Conservation (phyloP, 495 filamentous ascomycete species). For the Penicillium crystallinum region DNA sequence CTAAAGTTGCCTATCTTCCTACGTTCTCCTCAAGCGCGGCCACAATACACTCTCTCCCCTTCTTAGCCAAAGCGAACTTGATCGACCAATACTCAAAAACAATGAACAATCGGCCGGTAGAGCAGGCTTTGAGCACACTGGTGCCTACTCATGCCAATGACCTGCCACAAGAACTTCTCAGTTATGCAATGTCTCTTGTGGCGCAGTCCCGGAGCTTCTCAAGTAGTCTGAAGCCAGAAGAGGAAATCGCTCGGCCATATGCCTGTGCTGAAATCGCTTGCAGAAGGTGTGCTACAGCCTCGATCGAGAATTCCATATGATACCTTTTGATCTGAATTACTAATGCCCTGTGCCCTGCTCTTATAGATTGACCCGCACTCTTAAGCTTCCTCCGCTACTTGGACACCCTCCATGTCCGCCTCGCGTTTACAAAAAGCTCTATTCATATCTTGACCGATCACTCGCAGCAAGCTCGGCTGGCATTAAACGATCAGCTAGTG, state of each 20-base stretch:
- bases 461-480: constrained; percentile 44
- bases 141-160: constrained; percentile 70
- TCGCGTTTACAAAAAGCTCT: constrained; percentile 77
- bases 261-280: constrained; percentile 92
- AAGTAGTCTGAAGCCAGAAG: constrained; percentile 72
- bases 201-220: constrained; percentile 82
- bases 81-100: constrained; percentile 4
- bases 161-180: constrained; percentile 67
- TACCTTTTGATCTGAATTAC: neutral
- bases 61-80: neutral
- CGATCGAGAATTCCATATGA: neutral
- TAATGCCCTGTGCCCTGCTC: constrained; percentile 1
- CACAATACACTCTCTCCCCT: neutral
- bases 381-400: constrained; percentile 78
- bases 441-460: constrained; percentile 69
- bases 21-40: neutral
- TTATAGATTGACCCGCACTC: constrained; percentile 66
- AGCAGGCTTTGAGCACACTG: constrained; percentile 69
- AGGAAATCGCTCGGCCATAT: constrained; percentile 82
- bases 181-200: constrained; percentile 73
- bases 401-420: constrained; percentile 79
- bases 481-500: constrained; percentile 28
- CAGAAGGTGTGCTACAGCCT: constrained; percentile 53
- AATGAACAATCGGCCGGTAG: constrained; percentile 60
- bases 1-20: no score